Evolutionary conservation across 1,284 basidiomycete species (phyloP), one percentile per base, ranked within the genome.

Genomic region (Cryptococcus wingfieldii): DNA sequence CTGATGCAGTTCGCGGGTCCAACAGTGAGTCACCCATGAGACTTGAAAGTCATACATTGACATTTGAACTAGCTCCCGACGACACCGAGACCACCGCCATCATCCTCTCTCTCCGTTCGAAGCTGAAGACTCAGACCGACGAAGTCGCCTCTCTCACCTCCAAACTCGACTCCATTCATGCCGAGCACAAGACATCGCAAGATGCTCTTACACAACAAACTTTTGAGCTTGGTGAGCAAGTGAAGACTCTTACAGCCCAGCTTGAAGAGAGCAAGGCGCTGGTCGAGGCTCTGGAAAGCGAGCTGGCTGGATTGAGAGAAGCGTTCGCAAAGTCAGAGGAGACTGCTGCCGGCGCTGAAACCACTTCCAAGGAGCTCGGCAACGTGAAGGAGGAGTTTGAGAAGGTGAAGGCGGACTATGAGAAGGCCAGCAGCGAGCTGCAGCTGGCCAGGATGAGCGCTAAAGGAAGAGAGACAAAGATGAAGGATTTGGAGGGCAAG

Each of bases 31-130:
- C 42, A 13, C 44, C 13, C 25, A 28, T 1, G 13, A 12, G 18
- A 7, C 1, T 12, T 39, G 27, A 14, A 37, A 42, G 27, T 19
- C 27, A 19, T 4, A 9, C 4, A 18, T 16, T 25, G 41, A 23
- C n/a, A 23, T 10, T 19, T 19, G 31, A 16, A 10, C n/a, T 59
- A 63, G 59, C 62, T 84, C 84, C 84, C 2, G 88, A 87, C 68
- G 87, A 83, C 64, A 82, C 85, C 1, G 90, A 94, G 69, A 83
- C 85, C 3, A 82, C 84, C 14, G 86, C 89, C 77, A 79, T 95
- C 44, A 86, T 95, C 58, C 81, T 83, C 14, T 89, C 88, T 2
- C 79, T 96, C 53, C 84, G 88, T 43, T 86, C 87, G 48, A 86
- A 89, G 55, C 86, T 96, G 60, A 83, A 83, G 45, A 83, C 82